Evolutionary conservation across 257 asterid species (phyloP), one percentile per base, ranked within the genome.

Genomic region (Solanum clarkiae): DNA sequence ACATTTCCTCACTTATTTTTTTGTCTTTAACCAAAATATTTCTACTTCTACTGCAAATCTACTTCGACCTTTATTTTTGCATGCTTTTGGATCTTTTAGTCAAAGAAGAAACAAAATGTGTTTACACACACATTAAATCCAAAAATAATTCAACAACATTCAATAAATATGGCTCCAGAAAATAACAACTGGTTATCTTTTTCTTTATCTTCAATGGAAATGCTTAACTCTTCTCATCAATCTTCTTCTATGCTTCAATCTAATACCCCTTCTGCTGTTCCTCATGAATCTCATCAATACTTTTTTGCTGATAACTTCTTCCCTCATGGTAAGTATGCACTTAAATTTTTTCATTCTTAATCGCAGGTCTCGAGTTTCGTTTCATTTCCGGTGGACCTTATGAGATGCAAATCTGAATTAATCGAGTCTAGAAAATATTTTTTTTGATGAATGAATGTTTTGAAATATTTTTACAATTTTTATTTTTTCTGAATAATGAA

Each of bases 141-240:
- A 1, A 26, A 77, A 51, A 24, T 51, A 22, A 16, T 77, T 4
- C 9, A 18, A 15, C 2, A 55, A 5, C 1, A 59, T 17, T 16
- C 60, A 45, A 82, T 49, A 40, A 53, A 32, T n/a, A 95, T 95
- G 99, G 97, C 97, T 29, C 94, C 92, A 12, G 98, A 90, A 63
- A 90, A 91, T 84, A 77, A 53, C 26, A 92, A 92, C 85, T 94
- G 99, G 99, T 94, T 96, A 14, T 93, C 98, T 0, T 96, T 94
- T 88, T 94, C 99, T 0, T 86, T 95, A 3, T 95, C 99, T 5
- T 91, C 99, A 8, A 89, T 91, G 94, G 98, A 91, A 85, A 93
- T 95, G 97, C 88, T 92, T 63, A 86, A 86, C 86, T 68, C 93
- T 36, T 57, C 95, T 49, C 84, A 80, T 65, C 55, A 55, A 0